Percentiles rank a stretch among this genome's conserved stretches.
phyloP scores from a whole-genome alignment of 2,329 filamentous ascomycete genomes.

The Alternaria triticimaculans region DNA sequence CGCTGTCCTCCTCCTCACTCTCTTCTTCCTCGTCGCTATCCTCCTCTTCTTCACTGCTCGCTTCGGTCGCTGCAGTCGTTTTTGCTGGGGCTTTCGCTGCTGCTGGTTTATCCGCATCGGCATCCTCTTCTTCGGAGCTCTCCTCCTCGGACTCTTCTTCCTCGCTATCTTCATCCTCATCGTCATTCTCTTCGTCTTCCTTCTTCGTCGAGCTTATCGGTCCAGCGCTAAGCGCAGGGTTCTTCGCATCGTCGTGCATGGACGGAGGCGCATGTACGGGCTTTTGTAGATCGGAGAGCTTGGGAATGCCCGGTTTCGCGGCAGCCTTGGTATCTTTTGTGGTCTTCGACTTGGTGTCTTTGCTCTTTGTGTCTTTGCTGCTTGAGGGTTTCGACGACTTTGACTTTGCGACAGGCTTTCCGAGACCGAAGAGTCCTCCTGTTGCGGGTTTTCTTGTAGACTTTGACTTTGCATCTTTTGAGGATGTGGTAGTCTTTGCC shows the following conservation, averaged over 20 bases:
- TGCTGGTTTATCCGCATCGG: background rate
- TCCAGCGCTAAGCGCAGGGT: slow-evolving; percentile 29
- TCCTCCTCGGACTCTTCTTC: slow-evolving; percentile 16
- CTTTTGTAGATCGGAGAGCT: slow-evolving; percentile 25
- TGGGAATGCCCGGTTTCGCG: slow-evolving; percentile 17
- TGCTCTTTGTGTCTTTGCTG: slow-evolving; percentile 4
- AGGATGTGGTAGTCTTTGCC: background rate
- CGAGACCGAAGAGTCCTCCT: slow-evolving; percentile 8
- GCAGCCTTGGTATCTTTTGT: background rate
- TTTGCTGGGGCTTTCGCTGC: background rate
- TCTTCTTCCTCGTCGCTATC: slow-evolving; percentile 9
- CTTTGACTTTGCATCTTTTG: slow-evolving; percentile 2
- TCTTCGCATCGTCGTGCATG: slow-evolving; percentile 33
- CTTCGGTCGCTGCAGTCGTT: background rate
- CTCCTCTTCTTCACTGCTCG: background rate
- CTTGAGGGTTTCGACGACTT: slow-evolving; percentile 6
- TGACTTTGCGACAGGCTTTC: slow-evolving; percentile 7
- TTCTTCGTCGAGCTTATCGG: slow-evolving; percentile 25
- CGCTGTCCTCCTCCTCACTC: slow-evolving; percentile 11
- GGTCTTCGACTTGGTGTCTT: background rate
- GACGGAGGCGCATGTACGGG: slow-evolving; percentile 30
- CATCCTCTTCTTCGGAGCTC: slow-evolving; percentile 5
- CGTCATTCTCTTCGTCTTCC: slow-evolving; percentile 5
- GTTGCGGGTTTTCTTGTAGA: slow-evolving; percentile 9
- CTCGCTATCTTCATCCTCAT: slow-evolving; percentile 7